Conservation (phyloP, 306 rosid genomes). For the Abrus pulchellus region DNA sequence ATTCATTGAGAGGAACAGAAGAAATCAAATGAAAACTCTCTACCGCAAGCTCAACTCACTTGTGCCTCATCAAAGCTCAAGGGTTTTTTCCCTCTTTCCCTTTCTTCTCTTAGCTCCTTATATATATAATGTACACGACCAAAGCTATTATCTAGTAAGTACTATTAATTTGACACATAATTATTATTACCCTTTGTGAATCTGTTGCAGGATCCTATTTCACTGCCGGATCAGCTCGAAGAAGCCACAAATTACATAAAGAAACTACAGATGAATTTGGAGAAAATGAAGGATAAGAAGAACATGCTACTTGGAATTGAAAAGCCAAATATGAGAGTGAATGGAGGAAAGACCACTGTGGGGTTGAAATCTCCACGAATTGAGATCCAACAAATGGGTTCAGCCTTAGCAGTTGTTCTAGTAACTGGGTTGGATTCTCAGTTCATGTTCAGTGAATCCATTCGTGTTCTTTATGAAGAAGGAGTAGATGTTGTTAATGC, state of each 20-base stretch:
- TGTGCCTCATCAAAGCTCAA: slow-evolving; percentile 63
- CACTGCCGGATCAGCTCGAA: slow-evolving; percentile 65
- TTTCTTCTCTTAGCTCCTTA: neutral
- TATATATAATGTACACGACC: neutral
- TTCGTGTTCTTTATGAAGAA: slow-evolving; percentile 69
- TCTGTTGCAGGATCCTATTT: slow-evolving; percentile 52
- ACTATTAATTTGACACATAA: neutral
- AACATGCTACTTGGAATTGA: slow-evolving; percentile 50
- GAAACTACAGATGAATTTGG: slow-evolving; percentile 66
- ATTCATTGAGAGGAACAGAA: slow-evolving; percentile 66
- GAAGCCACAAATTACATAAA: slow-evolving; percentile 77
- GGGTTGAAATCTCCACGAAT: slow-evolving; percentile 55
- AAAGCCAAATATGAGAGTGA: slow-evolving; percentile 10
- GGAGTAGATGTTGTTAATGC: slow-evolving; percentile 74
- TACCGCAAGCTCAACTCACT: slow-evolving; percentile 66
- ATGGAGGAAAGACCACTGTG: neutral
- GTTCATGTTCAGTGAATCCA: slow-evolving; percentile 60
- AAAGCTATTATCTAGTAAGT: neutral
- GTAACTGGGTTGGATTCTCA: slow-evolving; percentile 66
- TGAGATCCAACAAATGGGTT: slow-evolving; percentile 67
- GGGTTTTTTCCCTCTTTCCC: slow-evolving; percentile 44
- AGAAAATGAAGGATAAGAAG: slow-evolving; percentile 75
- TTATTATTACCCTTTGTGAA: neutral
- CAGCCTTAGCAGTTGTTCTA: slow-evolving; percentile 60
- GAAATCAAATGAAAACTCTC: slow-evolving; percentile 78